A percentile compares a stretch with the other conserved stretches of the same genome.
These are phyloP conservation scores for Arabis alpina DNA, from an alignment of 345 rosid species.

Conservation along the genomic window DNA sequence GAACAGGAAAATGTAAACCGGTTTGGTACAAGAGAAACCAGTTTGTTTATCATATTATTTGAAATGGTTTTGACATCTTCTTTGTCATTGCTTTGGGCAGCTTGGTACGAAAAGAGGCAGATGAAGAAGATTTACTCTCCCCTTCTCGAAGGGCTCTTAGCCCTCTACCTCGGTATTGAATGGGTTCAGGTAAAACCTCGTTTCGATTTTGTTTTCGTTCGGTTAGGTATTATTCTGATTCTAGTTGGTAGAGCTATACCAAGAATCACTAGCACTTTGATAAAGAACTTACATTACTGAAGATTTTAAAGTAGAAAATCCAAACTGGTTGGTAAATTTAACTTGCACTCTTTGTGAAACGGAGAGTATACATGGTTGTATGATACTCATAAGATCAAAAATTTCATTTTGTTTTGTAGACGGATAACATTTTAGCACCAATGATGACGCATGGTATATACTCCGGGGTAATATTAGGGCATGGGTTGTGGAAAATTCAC, in stretches of 20 bases:
- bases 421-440: conserved; percentile 82
- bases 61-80: background rate
- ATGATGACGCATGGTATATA: conserved; percentile 93
- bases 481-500: conserved; percentile 92
- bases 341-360: no score
- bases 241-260: conserved; percentile 4
- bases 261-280: background rate
- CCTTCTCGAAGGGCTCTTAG: conserved; percentile 88
- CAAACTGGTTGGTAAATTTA: background rate
- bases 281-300: no score
- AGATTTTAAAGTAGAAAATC: background rate
- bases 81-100: conserved; percentile 48
- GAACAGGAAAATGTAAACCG: background rate
- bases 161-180: conserved; percentile 90
- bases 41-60: background rate
- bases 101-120: conserved; percentile 97
- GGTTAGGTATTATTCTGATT: background rate
- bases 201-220: background rate
- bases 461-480: conserved; percentile 80
- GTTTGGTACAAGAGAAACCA: conserved; percentile 8
- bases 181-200: conserved; percentile 76
- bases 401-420: conserved; percentile 46
- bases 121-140: conserved; percentile 98
- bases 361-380: no score
- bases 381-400: background rate